Percentiles rank a stretch among this genome's conserved stretches.
phyloP scores from a whole-genome alignment of 1,284 basidiomycete genomes.

The Puccinia triticina region DNA sequence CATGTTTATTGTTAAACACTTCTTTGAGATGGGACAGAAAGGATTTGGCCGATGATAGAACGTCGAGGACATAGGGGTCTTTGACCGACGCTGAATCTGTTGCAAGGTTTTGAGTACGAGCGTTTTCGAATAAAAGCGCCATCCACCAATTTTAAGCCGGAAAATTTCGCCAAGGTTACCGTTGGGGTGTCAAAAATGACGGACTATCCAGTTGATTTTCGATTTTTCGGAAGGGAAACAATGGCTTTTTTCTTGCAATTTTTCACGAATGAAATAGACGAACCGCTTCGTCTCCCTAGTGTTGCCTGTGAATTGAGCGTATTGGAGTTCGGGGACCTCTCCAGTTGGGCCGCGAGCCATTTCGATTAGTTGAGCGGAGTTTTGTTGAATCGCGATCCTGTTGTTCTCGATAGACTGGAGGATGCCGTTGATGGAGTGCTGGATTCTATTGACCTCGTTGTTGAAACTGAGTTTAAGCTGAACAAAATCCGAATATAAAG shows the following conservation, averaged over 20 bases:
- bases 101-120: not conserved
- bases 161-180: not conserved
- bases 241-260: not conserved
- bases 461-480: not conserved
- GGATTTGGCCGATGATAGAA: not conserved
- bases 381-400: no score
- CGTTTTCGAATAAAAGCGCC: conserved; percentile 13
- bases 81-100: not conserved
- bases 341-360: no score
- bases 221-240: not conserved
- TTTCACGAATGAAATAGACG: not conserved
- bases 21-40: not conserved
- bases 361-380: no score
- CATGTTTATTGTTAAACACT: conserved; percentile 12
- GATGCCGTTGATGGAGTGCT: no score
- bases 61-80: not conserved
- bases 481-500: not conserved
- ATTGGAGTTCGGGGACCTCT: not conserved
- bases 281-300: not conserved
- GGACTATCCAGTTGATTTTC: conserved; percentile 24
- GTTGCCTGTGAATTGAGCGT: not conserved
- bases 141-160: conserved; percentile 21
- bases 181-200: conserved; percentile 1
- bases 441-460: not conserved
- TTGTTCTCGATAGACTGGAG: no score